Evolutionary conservation across 2,329 filamentous ascomycete genomes (phyloP).

Genomic region (Diaporthe sp.): DNA sequence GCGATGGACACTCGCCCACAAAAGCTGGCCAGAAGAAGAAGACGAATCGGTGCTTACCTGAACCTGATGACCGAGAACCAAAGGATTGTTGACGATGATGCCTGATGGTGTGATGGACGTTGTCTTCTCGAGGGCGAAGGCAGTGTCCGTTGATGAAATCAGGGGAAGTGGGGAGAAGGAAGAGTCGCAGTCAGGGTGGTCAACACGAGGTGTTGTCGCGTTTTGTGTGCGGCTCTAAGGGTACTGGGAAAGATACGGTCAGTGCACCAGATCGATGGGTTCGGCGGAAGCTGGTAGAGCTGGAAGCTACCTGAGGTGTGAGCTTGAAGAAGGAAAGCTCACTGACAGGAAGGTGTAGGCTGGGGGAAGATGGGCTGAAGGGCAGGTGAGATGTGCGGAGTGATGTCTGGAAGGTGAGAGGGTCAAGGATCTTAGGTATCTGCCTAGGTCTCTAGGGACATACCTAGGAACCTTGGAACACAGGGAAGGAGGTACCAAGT

Average conservation of each 20-base stretch:
- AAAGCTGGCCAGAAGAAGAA: background rate
- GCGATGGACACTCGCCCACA: background rate
- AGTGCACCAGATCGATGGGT: background rate
- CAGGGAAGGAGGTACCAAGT: background rate
- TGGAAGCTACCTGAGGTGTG: background rate
- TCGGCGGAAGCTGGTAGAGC: background rate
- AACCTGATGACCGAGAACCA: conserved; percentile 1
- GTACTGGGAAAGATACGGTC: background rate
- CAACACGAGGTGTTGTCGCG: background rate
- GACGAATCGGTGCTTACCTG: conserved; percentile 22
- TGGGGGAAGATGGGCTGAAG: background rate
- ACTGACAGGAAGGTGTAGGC: no score
- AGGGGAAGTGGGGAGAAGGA: background rate
- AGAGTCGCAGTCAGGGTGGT: background rate
- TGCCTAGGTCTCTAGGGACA: background rate
- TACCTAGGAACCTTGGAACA: background rate
- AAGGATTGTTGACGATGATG: background rate
- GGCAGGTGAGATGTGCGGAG: background rate
- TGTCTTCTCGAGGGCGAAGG: background rate
- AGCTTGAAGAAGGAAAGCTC: background rate
- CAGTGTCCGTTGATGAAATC: background rate
- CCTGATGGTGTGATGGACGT: background rate
- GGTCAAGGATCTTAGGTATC: background rate
- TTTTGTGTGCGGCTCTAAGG: background rate
- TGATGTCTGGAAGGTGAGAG: background rate